A percentile compares a stretch with the other conserved stretches of the same genome.
Conservation (phyloP, 371 early-diverging fungal genomes). For the Mortierella sp. region DNA sequence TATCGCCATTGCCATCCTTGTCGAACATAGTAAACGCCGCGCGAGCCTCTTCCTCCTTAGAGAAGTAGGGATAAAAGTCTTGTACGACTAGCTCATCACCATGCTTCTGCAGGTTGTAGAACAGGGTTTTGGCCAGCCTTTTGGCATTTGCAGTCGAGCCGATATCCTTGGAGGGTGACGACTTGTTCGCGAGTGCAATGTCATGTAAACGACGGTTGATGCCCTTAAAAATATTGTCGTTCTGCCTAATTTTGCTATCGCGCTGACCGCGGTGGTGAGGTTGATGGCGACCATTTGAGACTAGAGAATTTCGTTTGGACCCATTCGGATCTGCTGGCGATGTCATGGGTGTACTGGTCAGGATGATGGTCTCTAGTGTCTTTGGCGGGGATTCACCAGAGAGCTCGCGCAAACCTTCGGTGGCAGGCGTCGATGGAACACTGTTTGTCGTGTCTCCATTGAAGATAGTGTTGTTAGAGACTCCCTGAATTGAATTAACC, state of each 20-base stretch:
- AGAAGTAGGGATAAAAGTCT: slow-evolving; percentile 65
- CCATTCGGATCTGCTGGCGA: slow-evolving; percentile 17
- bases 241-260: slow-evolving; percentile 11
- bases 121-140: slow-evolving; percentile 60
- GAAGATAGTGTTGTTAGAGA: too few species aligned
- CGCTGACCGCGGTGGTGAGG: slow-evolving; percentile 8
- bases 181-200: slow-evolving; percentile 26
- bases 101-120: slow-evolving; percentile 51
- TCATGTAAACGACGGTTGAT: slow-evolving; percentile 29
- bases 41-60: slow-evolving; percentile 60
- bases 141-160: slow-evolving; percentile 61
- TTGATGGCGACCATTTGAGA: slow-evolving; percentile 13
- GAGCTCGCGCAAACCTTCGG: slow-evolving; percentile 19
- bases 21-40: slow-evolving; percentile 75
- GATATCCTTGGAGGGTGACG: slow-evolving; percentile 51
- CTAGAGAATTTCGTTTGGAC: slow-evolving; percentile 16
- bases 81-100: slow-evolving; percentile 35
- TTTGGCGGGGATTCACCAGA: slow-evolving; percentile 8
- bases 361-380: slow-evolving; percentile 19
- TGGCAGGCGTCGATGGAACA: background rate
- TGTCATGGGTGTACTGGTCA: slow-evolving; percentile 36
- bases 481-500: background rate
- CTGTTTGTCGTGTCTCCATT: background rate
- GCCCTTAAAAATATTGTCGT: slow-evolving; percentile 21
- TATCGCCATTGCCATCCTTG: slow-evolving; percentile 73